These are phyloP conservation scores for Globisporangium sylvaticum DNA, from an alignment of 352 stramenopile species.

Conservation along the genomic window DNA sequence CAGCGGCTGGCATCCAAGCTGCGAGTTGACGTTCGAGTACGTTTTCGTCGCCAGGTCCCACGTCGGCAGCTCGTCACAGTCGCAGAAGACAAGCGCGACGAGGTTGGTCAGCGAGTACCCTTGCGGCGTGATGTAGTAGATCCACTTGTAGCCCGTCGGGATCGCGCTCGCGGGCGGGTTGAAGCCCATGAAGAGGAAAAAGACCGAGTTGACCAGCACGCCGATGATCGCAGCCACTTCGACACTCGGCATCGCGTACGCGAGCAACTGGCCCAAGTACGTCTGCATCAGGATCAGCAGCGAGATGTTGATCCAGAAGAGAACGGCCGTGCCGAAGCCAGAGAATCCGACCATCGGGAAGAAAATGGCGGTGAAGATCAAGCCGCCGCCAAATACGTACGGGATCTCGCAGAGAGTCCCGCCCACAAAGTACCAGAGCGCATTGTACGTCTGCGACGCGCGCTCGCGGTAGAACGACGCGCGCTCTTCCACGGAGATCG, in stretches of 20 bases:
- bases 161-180: constrained; percentile 37
- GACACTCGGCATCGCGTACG: constrained; percentile 31
- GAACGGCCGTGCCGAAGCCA: constrained; percentile 23
- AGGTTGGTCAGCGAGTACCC: constrained; percentile 35
- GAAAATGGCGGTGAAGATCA: constrained; percentile 42
- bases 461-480: constrained; percentile 89
- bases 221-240: constrained; percentile 32
- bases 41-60: neutral
- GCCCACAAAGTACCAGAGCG: constrained; percentile 61
- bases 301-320: constrained; percentile 34
- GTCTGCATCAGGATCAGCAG: constrained; percentile 37
- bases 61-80: constrained; percentile 24
- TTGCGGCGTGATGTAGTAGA: constrained; percentile 31
- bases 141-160: constrained; percentile 36
- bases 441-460: constrained; percentile 82
- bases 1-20: constrained; percentile 13
- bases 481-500: constrained; percentile 76
- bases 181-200: constrained; percentile 37
- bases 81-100: constrained; percentile 34
- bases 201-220: constrained; percentile 35
- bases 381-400: constrained; percentile 35
- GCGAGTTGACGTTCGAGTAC: neutral
- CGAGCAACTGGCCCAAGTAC: constrained; percentile 33
- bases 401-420: constrained; percentile 78
- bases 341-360: constrained; percentile 48